These are phyloP conservation scores for Spiromastix sp. DNA, from an alignment of 2,329 filamentous ascomycete genomes.

Conservation along the genomic window DNA sequence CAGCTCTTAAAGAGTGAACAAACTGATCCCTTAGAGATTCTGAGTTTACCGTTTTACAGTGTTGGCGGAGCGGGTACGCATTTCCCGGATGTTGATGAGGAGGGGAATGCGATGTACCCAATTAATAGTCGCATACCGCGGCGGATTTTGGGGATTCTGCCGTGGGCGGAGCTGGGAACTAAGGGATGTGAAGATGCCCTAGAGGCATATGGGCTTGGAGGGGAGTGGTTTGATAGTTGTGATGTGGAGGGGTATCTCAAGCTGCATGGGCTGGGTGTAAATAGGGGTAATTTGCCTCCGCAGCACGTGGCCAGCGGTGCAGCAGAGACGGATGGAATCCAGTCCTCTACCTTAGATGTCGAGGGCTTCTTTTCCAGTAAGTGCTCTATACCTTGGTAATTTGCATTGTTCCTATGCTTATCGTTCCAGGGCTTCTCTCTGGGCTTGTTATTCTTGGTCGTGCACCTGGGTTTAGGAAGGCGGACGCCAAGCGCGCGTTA, in stretches of 20 bases:
- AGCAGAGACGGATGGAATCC: not conserved
- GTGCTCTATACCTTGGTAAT: not conserved
- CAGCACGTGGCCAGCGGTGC: not conserved
- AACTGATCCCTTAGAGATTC: constrained; percentile 11
- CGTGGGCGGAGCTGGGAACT: not conserved
- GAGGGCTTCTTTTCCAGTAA: constrained; percentile 18
- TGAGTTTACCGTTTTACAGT: constrained; percentile 15
- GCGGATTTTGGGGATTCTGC: constrained; percentile 15
- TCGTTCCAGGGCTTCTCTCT: constrained; percentile 14
- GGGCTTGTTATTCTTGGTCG: constrained; percentile 21
- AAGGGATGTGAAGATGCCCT: constrained; percentile 6
- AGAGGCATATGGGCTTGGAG: constrained; percentile 51
- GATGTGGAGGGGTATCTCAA: constrained; percentile 67
- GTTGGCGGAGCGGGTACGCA: constrained; percentile 61
- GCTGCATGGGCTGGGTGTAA: constrained; percentile 22
- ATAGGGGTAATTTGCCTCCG: constrained; percentile 17
- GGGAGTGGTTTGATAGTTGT: constrained; percentile 64
- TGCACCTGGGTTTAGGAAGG: constrained; percentile 22
- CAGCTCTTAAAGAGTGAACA: not conserved
- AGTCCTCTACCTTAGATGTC: constrained; percentile 9
- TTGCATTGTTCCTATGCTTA: not conserved
- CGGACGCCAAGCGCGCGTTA: constrained; percentile 21
- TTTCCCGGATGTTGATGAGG: constrained; percentile 36
- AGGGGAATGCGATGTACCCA: constrained; percentile 26
- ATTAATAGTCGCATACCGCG: constrained; percentile 17